Evolutionary conservation across 2,329 filamentous ascomycete species (phyloP), one percentile per base, ranked within the genome.

Genomic region (Sclerotiophoma versabilis): DNA sequence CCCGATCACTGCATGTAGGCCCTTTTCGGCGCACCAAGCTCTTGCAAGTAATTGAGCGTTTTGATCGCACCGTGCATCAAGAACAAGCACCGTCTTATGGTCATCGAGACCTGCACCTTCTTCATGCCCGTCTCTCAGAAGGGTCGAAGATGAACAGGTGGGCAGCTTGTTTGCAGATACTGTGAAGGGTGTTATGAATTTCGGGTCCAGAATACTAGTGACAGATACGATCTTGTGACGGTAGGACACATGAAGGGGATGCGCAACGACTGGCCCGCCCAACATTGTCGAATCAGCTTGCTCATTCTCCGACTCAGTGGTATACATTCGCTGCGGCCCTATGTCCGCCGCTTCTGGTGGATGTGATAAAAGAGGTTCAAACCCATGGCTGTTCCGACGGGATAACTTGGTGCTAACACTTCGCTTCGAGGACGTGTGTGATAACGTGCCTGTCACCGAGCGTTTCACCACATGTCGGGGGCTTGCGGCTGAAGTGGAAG

Each of bases 1-100:
- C 57, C 87, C 90, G 58, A 93, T 81, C 15, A 93, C 70, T 19
- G 90, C 89, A 69, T 92, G 89, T 81, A 87, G 87, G 2, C 90
- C 90, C 62, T 83, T 85, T 67, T 90, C 86, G 0, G 89, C 87
- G 69, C 90, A 93, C 61, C 91, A 80, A 1, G 89, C 89, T 42
- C 90, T 80, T 1, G 87, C 87, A 46, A 93, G 75, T 8, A 92
- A 81, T 73, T 92, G 88, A 68, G 89, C 78, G 11, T 84, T 87
- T 1, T 84, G 84, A 50, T 84, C 84, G 32, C 86, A 83, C 20
- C 86, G 77, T 15, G 79, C 78, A 60, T 81, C 79, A 10, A 82
- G 67, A 4, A 80, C 69, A 1, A 79, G 64, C 1, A 79, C 67
- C 3, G 59, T 62, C n/a, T 69, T 68, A 9, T 68, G 68, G 7